Evolutionary conservation across 257 asterid species (phyloP), one percentile per base, ranked within the genome.

Genomic region (Solanum phureja): DNA sequence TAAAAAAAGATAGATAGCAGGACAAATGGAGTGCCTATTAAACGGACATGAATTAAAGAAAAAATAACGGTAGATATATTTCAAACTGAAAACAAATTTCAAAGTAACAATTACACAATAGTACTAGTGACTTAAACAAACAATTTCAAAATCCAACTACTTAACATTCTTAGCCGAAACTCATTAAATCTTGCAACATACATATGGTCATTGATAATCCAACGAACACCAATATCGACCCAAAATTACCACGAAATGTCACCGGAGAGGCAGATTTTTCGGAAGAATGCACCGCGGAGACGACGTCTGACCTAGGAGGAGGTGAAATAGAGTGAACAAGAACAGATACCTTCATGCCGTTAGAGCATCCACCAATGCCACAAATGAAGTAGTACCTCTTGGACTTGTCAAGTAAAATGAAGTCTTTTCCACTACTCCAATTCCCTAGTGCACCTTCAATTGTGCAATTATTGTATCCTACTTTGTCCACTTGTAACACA

Each of bases 361-460:
- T 91, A 87, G 92, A 92, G 92, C 99, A 96, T 14, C 96, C 98
- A n/a, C 99, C 99, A 11, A 87, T 94, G 7, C 98, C 99, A 72
- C 98, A 94, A 66, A 96, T 93, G 95, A 95, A 96, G 68, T 92
- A 96, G 87, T 96, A 95, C 91, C 94, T 93, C 93, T 92, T 90
- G 8, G 98, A 90, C 64, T 92, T 86, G 73, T 92, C 89, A 8
- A 96, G 93, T 3, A 71, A 88, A 74, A 96, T 91, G 82, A 96
- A 96, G 83, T 96, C 99, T 49, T 94, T 96, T 2, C 99, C 99
- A 69, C 95, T 93, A 88, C 93, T 95, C 99, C 99, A 96, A 13
- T 95, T 96, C 24, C 98, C 97, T 12, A 90, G 83, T 8, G 96
- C 98, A 1, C 98, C 93, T 23, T 93, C 98, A 18, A 86, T 90